A percentile compares a stretch with the other conserved stretches of the same genome.
Evolutionary conservation across 805 yeast species (phyloP).

Genomic region (Lachancea sp.): DNA sequence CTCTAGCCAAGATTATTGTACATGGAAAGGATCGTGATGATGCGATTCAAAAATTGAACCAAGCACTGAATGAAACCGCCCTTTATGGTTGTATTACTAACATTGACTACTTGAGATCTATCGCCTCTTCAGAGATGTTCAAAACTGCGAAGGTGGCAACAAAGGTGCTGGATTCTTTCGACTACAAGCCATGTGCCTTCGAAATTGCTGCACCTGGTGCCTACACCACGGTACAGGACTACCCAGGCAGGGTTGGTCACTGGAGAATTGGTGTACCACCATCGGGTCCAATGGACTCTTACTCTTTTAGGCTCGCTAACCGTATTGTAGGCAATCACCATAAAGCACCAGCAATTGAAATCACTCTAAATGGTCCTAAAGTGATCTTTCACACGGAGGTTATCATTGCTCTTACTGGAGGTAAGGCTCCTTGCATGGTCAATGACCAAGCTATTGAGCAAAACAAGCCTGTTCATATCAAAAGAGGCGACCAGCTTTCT

Average conservation of each 20-base stretch:
- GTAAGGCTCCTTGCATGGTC: conserved; percentile 58
- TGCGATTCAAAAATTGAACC: conserved; percentile 67
- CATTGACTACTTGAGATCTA: conserved; percentile 79
- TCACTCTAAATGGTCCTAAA: conserved; percentile 83
- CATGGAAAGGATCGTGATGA: conserved; percentile 86
- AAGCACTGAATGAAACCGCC: conserved; percentile 79
- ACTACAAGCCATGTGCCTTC: conserved; percentile 75
- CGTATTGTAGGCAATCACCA: conserved; percentile 81
- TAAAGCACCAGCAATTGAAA: conserved; percentile 82
- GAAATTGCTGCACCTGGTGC: conserved; percentile 89
- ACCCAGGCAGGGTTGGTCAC: conserved; percentile 78
- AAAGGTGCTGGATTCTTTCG: conserved; percentile 75
- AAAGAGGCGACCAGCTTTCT: conserved; percentile 68
- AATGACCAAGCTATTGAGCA: conserved; percentile 52
- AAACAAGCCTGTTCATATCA: conserved; percentile 68
- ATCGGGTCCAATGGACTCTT: conserved; percentile 96
- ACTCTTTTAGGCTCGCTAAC: conserved; percentile 84
- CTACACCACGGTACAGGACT: conserved; percentile 93
- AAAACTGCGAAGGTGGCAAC: conserved; percentile 79
- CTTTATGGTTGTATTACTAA: conserved; percentile 87
- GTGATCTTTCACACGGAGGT: conserved; percentile 76
- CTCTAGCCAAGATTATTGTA: conserved; percentile 92
- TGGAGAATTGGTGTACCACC: conserved; percentile 87
- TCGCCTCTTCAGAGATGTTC: conserved; percentile 81
- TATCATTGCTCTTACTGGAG: conserved; percentile 83